Evolutionary conservation across 169 alveolate genomes (phyloP).

Genomic region (Babesia ovis): DNA sequence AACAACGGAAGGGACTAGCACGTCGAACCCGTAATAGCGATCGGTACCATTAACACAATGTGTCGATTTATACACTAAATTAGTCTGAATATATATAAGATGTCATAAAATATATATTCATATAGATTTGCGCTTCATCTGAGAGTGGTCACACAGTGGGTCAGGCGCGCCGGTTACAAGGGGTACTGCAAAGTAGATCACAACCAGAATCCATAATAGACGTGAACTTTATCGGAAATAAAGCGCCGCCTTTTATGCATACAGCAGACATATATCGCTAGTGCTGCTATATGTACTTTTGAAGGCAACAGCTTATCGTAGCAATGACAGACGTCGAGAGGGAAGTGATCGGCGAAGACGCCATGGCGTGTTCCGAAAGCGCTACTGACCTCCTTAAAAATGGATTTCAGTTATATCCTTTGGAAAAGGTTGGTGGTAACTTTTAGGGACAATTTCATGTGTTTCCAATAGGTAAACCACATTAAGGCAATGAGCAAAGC

Average conservation of each 20-base stretch:
- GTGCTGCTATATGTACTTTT: background rate
- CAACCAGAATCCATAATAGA: background rate
- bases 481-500: constrained; percentile 40
- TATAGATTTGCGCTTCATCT: too few relatives aligned
- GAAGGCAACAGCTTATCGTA: background rate
- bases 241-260: background rate
- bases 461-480: constrained; percentile 35
- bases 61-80: too few relatives aligned
- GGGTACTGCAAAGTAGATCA: background rate
- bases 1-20: too few relatives aligned
- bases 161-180: background rate
- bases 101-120: too few relatives aligned
- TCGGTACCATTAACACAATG: too few relatives aligned
- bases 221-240: background rate
- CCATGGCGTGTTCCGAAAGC: constrained; percentile 52
- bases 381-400: constrained; percentile 50
- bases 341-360: constrained; percentile 17
- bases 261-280: background rate
- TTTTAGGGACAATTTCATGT: background rate
- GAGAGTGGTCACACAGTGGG: background rate
- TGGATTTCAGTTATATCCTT: constrained; percentile 61
- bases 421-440: constrained; percentile 49
- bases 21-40: too few relatives aligned
- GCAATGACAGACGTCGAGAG: constrained; percentile 41
- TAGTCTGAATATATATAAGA: too few relatives aligned